Percentiles rank a stretch among this genome's conserved stretches.
Evolutionary conservation across 306 rosid genomes (phyloP).

Genomic region (Begonia masoniana): DNA sequence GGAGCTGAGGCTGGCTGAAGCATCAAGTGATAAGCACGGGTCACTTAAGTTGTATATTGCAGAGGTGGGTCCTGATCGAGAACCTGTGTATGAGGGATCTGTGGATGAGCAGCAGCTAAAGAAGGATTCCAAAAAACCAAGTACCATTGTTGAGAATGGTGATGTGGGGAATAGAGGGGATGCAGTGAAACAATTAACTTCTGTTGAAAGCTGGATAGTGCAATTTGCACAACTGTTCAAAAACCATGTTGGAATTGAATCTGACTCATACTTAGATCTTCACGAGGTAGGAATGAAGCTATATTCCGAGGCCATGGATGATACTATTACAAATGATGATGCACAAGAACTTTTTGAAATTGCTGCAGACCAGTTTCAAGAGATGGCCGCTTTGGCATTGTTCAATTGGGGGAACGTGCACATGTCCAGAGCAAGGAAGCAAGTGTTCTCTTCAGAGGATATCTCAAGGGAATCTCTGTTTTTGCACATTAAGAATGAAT

Average conservation of each 20-base stretch:
- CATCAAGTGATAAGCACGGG: constrained; percentile 33
- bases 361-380: constrained; percentile 71
- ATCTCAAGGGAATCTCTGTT: constrained; percentile 45
- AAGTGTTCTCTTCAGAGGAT: constrained; percentile 34
- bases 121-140: constrained; percentile 7
- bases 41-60: constrained; percentile 44
- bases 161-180: constrained; percentile 18
- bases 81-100: constrained; percentile 49
- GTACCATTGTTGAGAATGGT: constrained; percentile 23
- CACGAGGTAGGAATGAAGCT: constrained; percentile 75
- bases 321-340: constrained; percentile 34
- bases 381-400: constrained; percentile 77
- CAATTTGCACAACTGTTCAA: constrained; percentile 82
- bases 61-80: constrained; percentile 38
- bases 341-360: constrained; percentile 75
- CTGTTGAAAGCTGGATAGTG: constrained; percentile 71
- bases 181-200: constrained; percentile 15
- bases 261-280: constrained; percentile 65
- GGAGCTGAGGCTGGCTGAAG: constrained; percentile 60
- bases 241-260: constrained; percentile 88
- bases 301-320: constrained; percentile 78
- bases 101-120: constrained; percentile 14
- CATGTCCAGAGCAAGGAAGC: constrained; percentile 64
- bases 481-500: constrained; percentile 62
- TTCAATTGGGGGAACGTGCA: constrained; percentile 88